Percentiles rank a stretch among this genome's conserved stretches.
Evolutionary conservation across 176 grass and related monocot genomes (phyloP).

Genomic region (Sorghum bicolor): DNA sequence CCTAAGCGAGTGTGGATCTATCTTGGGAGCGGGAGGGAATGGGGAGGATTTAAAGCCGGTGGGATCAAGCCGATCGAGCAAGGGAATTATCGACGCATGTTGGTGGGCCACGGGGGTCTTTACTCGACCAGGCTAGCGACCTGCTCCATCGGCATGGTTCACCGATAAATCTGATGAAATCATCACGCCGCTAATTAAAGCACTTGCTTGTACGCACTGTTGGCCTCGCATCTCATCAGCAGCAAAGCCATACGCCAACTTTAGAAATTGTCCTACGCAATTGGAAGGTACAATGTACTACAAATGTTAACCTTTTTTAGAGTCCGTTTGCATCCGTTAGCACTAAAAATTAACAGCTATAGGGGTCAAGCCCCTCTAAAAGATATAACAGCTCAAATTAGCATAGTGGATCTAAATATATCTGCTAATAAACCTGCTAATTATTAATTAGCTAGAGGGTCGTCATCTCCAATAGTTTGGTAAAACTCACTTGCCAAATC

Average conservation of each 20-base stretch:
- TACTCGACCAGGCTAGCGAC: conserved; percentile 35
- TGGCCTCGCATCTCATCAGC: not conserved
- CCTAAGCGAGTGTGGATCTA: not conserved
- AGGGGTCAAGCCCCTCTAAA: too few relatives aligned
- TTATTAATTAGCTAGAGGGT: too few relatives aligned
- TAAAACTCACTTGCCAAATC: too few relatives aligned
- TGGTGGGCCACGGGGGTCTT: conserved; percentile 14
- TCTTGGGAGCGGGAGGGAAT: not conserved
- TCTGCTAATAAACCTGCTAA: too few relatives aligned
- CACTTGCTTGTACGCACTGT: not conserved
- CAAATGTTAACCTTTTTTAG: too few relatives aligned
- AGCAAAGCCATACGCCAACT: not conserved
- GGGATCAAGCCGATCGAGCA: not conserved
- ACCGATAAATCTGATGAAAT: conserved; percentile 47
- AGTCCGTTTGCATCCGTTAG: too few relatives aligned
- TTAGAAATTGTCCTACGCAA: not conserved
- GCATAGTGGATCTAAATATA: too few relatives aligned
- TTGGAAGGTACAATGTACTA: not conserved
- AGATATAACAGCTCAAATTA: too few relatives aligned
- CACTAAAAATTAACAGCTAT: too few relatives aligned
- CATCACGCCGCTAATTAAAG: conserved; percentile 28
- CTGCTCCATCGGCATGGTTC: not conserved
- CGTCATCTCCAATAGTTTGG: too few relatives aligned
- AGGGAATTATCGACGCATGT: conserved; percentile 14
- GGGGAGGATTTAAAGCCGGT: conserved; percentile 32